Evolutionary conservation across 352 stramenopile species (phyloP), one percentile per base, ranked within the genome.

Genomic region (Elongisporangium senticosum): DNA sequence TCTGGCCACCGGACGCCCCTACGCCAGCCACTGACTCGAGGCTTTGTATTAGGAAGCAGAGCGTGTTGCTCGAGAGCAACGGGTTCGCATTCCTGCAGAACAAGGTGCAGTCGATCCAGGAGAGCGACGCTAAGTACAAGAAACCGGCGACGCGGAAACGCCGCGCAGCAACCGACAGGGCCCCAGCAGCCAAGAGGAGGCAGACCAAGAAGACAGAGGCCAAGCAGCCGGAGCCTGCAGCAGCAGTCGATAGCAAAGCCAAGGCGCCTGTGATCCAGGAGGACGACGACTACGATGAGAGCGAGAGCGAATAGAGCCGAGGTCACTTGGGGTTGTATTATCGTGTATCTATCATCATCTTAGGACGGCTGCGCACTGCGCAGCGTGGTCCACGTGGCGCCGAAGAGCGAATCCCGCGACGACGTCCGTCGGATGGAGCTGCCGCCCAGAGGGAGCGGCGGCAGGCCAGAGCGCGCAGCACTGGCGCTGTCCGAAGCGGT

Each of bases 261-360:
- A 58, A 55, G 23, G 23, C n/a, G 14, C 43, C 55, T 49, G 49
- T 65, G 14, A 79, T 91, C 51, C 70, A 83, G 23, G 79, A 91
- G 51, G 82, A 91, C 56, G 78, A 87, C 23, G 60, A 89, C 59
- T 90, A 91, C 52, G 82, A 92, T 49, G 79, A 84, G 53, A 92
- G 82, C 55, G 82, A 89, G 17, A 87, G 79, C 55, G 80, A 90
- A 8, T 68, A 53, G 62, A 43, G 54, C 11, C 64, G 23, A 68
- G 23, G 49, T 19, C 7, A 40, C 17, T 56, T 24, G n/a, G 47
- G 54, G 49, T 65, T 75, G 54, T 69, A 71, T 75, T 72, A 57
- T 56, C 56, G 63, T 26, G 22, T 24, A 15, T 15, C 20, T 15
- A 22, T 61, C 49, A 58, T 26, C 50, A 52, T 63, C 50, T 60